Conservation (phyloP, 192 early-diverging fungal species). For the Pecoramyces ruminantium region DNA sequence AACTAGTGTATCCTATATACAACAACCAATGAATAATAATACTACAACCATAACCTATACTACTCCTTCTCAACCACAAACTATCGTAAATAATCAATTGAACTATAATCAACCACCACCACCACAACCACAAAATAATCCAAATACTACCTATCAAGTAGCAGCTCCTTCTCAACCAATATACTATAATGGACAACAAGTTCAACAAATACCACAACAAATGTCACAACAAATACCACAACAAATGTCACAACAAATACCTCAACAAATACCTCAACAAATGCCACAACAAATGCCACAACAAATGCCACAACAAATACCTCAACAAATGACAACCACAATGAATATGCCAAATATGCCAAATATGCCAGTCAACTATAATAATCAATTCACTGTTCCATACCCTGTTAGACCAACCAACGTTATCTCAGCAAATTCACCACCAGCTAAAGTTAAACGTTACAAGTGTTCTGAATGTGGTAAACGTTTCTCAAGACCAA, state of each 20-base stretch:
- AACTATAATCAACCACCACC: not conserved
- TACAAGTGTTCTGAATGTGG: slow-evolving; percentile 40
- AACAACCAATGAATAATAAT: not conserved
- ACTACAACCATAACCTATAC: not conserved
- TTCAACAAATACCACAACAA: not conserved
- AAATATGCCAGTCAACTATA: not conserved
- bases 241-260: not conserved
- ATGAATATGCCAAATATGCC: no score
- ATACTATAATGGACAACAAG: not conserved
- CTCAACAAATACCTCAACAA: not conserved
- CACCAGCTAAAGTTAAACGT: slow-evolving; percentile 10
- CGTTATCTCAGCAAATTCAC: not conserved
- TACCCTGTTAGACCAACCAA: not conserved
- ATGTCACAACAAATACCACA: not conserved
- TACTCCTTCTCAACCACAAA: not conserved
- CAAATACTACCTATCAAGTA: no score
- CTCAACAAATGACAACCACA: no score
- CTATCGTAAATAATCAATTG: not conserved
- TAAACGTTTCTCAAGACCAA: slow-evolving; percentile 53
- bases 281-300: not conserved
- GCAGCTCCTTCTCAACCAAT: not conserved
- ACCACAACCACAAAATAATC: no score
- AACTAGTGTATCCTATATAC: not conserved
- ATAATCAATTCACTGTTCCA: not conserved
- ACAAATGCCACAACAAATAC: not conserved